phyloP scores from a whole-genome alignment of 2,329 filamentous ascomycete species.

The Botrytis paeoniae region DNA sequence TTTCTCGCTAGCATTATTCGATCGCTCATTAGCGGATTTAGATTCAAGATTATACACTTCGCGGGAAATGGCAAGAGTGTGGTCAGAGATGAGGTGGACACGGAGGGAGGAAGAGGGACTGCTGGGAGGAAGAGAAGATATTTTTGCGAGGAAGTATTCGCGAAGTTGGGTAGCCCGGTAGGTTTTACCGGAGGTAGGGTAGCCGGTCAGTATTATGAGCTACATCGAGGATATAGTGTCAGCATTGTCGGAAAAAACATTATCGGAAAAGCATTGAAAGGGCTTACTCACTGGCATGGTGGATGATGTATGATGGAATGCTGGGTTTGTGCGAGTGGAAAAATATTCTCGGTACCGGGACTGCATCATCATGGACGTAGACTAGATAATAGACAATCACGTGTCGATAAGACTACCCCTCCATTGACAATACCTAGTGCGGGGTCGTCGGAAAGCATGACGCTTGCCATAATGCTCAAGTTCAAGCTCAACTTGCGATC shows the following conservation, averaged over 20 bases:
- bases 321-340: slow-evolving; percentile 9
- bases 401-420: slow-evolving; percentile 6
- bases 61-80: slow-evolving; percentile 66
- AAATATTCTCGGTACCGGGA: slow-evolving; percentile 2
- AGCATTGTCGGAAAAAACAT: neutral
- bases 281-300: slow-evolving; percentile 13
- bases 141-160: slow-evolving; percentile 59
- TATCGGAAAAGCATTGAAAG: neutral
- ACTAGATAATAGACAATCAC: neutral
- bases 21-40: slow-evolving; percentile 59
- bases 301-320: slow-evolving; percentile 3
- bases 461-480: neutral
- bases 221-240: slow-evolving; percentile 34
- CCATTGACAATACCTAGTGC: neutral
- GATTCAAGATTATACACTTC: slow-evolving; percentile 65
- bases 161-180: slow-evolving; percentile 65
- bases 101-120: slow-evolving; percentile 47
- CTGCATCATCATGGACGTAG: neutral
- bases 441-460: neutral
- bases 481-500: neutral
- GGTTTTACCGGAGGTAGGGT: slow-evolving; percentile 67
- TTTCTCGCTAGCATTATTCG: slow-evolving; percentile 74
- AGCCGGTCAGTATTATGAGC: slow-evolving; percentile 65
- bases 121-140: slow-evolving; percentile 37
- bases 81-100: slow-evolving; percentile 72